Evolutionary conservation across 2,329 filamentous ascomycete genomes (phyloP), one percentile per base, ranked within the genome.

Genomic region (Sporothrix euskadiensis): DNA sequence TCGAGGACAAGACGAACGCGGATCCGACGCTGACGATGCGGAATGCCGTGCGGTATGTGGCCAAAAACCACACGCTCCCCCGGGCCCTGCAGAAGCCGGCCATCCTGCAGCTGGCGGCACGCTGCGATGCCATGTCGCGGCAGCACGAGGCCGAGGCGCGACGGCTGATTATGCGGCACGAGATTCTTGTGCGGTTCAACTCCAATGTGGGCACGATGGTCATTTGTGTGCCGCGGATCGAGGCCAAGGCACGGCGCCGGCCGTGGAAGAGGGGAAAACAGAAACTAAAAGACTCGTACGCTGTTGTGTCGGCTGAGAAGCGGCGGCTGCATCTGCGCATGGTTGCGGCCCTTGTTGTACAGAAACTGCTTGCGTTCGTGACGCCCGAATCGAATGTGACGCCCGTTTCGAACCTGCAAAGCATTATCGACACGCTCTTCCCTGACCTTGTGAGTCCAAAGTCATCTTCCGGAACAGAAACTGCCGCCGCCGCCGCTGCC

Each of bases 1-100:
- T 94, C 75, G 93, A 96, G 79, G 96, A 99, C 80, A 83, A 85
- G 57, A 98, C 94, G 1, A 99, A 99, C 79, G 81, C 85, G 19
- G 92, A 98, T 78, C 86, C 85, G 9, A 94, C 90, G 0, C 82
- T 97, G 74, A 97, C 96, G 0, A 82, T 86, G 61, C 88, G 96
- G 52, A 99, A 99, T 78, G 90, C 95, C 0, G 85, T 98, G 52
- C 89, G 95, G 44, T 83, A 91, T 79, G 80, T 97, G 59, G 85
- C 54, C 26, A 82, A 84, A 35, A 81, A 86, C 4, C 82, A 90
- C 73, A 78, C 80, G 2, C 83, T 98, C 4, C 95, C 96, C 0
- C 80, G 80, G 10, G 93, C 94, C 0, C 82, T 98, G 2, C 88
- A 88, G 75, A 89, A 90, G 72, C 83, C 86, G 0, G 84, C 88